A percentile compares a stretch with the other conserved stretches of the same genome.
Conservation (phyloP, 2,329 filamentous ascomycete species). For the Cercospora sojina region DNA sequence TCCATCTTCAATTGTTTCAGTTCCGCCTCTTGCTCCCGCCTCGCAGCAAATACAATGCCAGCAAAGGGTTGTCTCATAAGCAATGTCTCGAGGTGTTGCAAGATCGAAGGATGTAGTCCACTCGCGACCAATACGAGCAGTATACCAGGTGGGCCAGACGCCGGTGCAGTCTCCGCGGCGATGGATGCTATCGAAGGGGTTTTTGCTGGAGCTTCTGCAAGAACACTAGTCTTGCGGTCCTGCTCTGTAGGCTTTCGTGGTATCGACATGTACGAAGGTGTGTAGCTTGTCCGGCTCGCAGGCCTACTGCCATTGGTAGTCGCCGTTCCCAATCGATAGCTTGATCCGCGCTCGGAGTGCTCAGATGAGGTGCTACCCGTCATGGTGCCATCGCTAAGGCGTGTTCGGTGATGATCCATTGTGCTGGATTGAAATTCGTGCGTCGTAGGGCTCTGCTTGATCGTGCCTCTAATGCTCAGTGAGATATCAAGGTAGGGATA, state of each 20-base stretch:
- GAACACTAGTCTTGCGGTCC: background rate
- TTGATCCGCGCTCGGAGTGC: constrained; percentile 5
- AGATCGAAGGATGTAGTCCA: constrained; percentile 11
- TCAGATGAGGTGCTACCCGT: constrained; percentile 10
- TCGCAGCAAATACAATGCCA: constrained; percentile 18
- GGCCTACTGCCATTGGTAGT: constrained; percentile 11
- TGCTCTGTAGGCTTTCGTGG: constrained; percentile 13
- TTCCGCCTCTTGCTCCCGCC: constrained; percentile 21
- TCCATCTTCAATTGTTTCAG: constrained; percentile 32
- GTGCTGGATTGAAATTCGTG: background rate
- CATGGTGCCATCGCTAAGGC: constrained; percentile 5
- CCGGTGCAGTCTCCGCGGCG: background rate
- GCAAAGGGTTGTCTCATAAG: constrained; percentile 23
- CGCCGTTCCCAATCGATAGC: constrained; percentile 13
- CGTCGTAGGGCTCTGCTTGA: background rate
- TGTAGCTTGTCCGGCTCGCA: constrained; percentile 13
- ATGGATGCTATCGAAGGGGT: constrained; percentile 1
- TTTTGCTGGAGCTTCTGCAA: background rate
- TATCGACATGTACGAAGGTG: constrained; percentile 17
- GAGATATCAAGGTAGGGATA: background rate
- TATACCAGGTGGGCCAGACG: constrained; percentile 14
- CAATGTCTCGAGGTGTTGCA: constrained; percentile 26
- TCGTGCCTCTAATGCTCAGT: background rate
- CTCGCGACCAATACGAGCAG: constrained; percentile 22
- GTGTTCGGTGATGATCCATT: constrained; percentile 5